Percentiles rank a stretch among this genome's conserved stretches.
Conservation (phyloP, 805 yeast genomes). For the Kluyveromyces wickerhamii region DNA sequence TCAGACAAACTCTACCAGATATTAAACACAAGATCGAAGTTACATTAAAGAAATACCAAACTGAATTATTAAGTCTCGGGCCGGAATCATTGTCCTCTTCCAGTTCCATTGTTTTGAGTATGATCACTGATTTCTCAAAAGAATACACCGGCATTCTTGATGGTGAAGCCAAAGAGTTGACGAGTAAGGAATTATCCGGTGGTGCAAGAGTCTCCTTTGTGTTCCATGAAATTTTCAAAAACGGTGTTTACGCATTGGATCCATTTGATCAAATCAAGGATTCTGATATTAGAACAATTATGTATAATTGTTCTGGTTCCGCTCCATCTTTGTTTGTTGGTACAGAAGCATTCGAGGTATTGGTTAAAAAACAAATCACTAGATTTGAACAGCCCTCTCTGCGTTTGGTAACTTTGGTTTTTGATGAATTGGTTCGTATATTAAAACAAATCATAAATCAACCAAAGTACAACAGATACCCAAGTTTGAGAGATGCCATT, state of each 20-base stretch:
- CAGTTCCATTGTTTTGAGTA: constrained; percentile 77
- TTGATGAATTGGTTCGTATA: constrained; percentile 90
- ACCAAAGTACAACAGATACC: constrained; percentile 82
- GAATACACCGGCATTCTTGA: constrained; percentile 86
- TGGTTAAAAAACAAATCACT: constrained; percentile 86
- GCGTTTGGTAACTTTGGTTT: constrained; percentile 81
- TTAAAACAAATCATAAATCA: constrained; percentile 75
- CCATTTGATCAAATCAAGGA: constrained; percentile 96
- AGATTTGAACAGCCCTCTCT: constrained; percentile 91
- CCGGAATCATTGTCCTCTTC: constrained; percentile 88
- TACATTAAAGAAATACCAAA: constrained; percentile 75
- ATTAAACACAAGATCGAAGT: constrained; percentile 84
- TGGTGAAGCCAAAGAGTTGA: constrained; percentile 86
- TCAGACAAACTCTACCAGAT: constrained; percentile 82
- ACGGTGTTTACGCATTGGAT: constrained; percentile 84
- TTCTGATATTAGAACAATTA: constrained; percentile 90
- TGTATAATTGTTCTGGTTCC: constrained; percentile 95
- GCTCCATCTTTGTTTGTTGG: constrained; percentile 96
- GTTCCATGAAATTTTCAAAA: constrained; percentile 90
- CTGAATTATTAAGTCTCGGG: constrained; percentile 70
- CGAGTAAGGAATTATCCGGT: constrained; percentile 87
- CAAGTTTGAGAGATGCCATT: constrained; percentile 80
- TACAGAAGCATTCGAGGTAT: constrained; percentile 92
- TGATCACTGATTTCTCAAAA: constrained; percentile 86
- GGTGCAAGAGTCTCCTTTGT: constrained; percentile 98